Evolutionary conservation across 257 asterid species (phyloP), one percentile per base, ranked within the genome.

Genomic region (Solanum bulbocastanum): DNA sequence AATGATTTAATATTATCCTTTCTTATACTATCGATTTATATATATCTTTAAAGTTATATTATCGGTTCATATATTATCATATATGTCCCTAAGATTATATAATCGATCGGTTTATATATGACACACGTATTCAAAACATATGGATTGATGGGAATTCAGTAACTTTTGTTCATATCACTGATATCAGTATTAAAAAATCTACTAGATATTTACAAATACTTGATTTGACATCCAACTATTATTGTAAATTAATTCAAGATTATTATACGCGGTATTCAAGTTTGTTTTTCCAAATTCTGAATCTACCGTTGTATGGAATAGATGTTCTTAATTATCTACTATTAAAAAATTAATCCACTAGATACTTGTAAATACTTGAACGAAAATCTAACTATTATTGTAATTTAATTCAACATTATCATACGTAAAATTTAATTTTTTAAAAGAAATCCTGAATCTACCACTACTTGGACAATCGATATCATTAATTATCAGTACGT

Each of bases 391-490:
- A 58, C n/a, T 58, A 13, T 27, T 68, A 68, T 30, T 68, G 3
- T 68, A 30, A 68, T 6, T 14, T 27, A 66, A 13, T 27, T 14
- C 23, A 68, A 27, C 0, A 30, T 30, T 68, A 27, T 68, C 5
- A 7, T 14, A 30, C 6, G 11, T 30, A 3, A 30, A 69, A 30
- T 13, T 12, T 1, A 13, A 12, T 14, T 49, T 5, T 4, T 46
- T 12, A 0, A 72, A 0, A 2, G 0, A 49, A 39, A 39, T 12
- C 0, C 0, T 39, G 6, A 39, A 37, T 23, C 0, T 1, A 58
- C 11, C 7, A 5, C 0, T 15, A 0, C 5, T 8, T 20, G 2
- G 10, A 56, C 1, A 20, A 20, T 20, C 25, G 27, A 58, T 58
- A 10, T 58, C 68, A 22, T 60, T 23, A 60, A 22, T 11, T 25